Conservation (phyloP, 768 basidiomycete species). For the Tricholoma saponaceum region DNA sequence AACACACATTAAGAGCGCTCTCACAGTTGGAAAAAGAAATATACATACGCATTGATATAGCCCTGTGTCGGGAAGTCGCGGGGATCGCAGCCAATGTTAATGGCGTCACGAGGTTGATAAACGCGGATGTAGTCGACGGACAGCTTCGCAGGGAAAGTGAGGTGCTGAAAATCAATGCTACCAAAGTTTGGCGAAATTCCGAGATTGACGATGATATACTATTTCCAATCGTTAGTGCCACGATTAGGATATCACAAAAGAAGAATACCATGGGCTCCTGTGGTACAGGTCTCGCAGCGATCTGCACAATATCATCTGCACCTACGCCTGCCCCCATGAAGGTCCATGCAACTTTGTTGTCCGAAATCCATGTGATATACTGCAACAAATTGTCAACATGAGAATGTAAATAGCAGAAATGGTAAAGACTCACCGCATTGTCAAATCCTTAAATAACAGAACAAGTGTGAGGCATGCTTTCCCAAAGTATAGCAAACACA, state of each 20-base stretch:
- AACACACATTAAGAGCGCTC: neutral
- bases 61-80: slow-evolving; percentile 59
- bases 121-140: slow-evolving; percentile 55
- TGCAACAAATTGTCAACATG: slow-evolving; percentile 16
- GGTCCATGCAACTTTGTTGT: slow-evolving; percentile 70
- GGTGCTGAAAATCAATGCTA: slow-evolving; percentile 58
- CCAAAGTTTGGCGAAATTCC: slow-evolving; percentile 83
- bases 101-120: slow-evolving; percentile 60
- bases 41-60: slow-evolving; percentile 61
- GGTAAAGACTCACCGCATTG: slow-evolving; percentile 42
- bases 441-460: slow-evolving; percentile 49
- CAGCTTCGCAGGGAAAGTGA: slow-evolving; percentile 64
- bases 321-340: slow-evolving; percentile 64
- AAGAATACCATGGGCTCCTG: slow-evolving; percentile 79
- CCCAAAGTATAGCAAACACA: slow-evolving; percentile 4
- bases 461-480: neutral
- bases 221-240: neutral
- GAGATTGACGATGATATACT: slow-evolving; percentile 82
- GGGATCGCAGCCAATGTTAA: slow-evolving; percentile 74
- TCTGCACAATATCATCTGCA: slow-evolving; percentile 53
- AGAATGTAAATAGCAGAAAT: neutral
- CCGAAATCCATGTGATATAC: slow-evolving; percentile 86
- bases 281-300: slow-evolving; percentile 65
- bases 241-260: neutral
- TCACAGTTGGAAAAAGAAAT: neutral